Percentiles rank a stretch among this genome's conserved stretches.
Evolutionary conservation across 1,139 yeast species (phyloP).

Genomic region (Debaryomycetaceae sp.): DNA sequence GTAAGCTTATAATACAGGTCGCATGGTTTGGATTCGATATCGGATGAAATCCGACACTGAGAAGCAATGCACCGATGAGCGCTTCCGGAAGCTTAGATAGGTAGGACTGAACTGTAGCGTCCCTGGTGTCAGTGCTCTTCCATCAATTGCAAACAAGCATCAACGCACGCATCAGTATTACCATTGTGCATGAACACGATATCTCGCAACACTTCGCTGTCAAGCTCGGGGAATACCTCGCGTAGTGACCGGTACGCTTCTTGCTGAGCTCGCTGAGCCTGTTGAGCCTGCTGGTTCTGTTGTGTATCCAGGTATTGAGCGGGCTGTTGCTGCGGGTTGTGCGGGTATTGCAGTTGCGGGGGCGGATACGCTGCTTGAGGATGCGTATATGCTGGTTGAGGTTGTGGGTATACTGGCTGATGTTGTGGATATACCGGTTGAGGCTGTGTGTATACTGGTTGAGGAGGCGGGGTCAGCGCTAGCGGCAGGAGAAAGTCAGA

Average conservation of each 20-base stretch:
- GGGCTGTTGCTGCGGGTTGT: conserved; percentile 3
- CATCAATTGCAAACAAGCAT: conserved; percentile 38
- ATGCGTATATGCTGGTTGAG: background rate
- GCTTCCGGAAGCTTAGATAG: too few relatives aligned
- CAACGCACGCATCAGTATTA: conserved; percentile 66
- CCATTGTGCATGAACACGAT: conserved; percentile 59
- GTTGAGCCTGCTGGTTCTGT: conserved; percentile 2
- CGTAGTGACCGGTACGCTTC: conserved; percentile 33
- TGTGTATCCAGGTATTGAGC: too few relatives aligned
- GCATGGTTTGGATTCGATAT: too few relatives aligned
- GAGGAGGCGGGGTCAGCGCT: conserved; percentile 4
- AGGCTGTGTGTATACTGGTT: conserved; percentile 2
- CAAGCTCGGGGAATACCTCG: conserved; percentile 72
- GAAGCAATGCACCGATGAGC: too few relatives aligned
- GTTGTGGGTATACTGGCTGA: conserved; percentile 3
- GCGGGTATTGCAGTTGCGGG: conserved; percentile 3
- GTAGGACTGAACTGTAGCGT: too few relatives aligned
- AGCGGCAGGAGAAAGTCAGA: conserved; percentile 36
- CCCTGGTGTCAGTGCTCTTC: too few relatives aligned
- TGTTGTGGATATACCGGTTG: conserved; percentile 9
- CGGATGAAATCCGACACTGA: too few relatives aligned
- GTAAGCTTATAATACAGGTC: too few relatives aligned
- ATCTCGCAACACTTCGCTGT: conserved; percentile 57
- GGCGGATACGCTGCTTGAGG: conserved; percentile 3
- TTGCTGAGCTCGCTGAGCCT: conserved; percentile 6